Conservation (phyloP, 306 rosid species). For the Abrus precatorius region DNA sequence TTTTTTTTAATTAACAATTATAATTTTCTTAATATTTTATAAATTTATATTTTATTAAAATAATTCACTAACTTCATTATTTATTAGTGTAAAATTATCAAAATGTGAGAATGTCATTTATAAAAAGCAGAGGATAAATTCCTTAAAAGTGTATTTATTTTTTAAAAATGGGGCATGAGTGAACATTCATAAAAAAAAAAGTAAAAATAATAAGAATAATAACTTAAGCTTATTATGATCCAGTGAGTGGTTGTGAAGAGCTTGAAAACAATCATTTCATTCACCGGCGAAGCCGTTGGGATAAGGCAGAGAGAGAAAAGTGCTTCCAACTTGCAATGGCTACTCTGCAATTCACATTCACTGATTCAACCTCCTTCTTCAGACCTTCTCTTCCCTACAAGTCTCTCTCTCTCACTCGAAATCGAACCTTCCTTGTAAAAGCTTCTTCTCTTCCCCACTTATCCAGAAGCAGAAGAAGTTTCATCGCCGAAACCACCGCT, state of each 20-base stretch:
- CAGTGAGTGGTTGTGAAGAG: constrained; percentile 5
- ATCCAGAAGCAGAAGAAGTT: constrained; percentile 58
- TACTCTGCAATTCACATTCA: constrained; percentile 69
- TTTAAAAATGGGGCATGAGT: neutral
- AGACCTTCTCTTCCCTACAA: constrained; percentile 62
- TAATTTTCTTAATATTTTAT: no score
- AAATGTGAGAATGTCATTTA: no score
- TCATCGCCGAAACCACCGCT: constrained; percentile 73
- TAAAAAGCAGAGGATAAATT: no score
- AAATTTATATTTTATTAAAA: no score
- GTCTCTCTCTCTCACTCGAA: constrained; percentile 46
- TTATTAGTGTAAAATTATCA: no score
- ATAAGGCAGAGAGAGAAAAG: constrained; percentile 55
- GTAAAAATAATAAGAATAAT: neutral
- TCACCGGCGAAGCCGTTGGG: constrained; percentile 49
- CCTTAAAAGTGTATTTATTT: no score
- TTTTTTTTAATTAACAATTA: no score
- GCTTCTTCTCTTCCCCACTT: constrained; percentile 50
- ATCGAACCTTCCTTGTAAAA: constrained; percentile 52
- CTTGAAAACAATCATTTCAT: constrained; percentile 12
- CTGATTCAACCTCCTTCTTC: constrained; percentile 49
- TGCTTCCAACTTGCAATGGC: constrained; percentile 63
- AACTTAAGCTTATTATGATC: constrained; percentile 27
- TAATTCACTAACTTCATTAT: no score
- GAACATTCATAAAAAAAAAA: neutral